phyloP scores from a whole-genome alignment of 352 stramenopile genomes.

The Phytopythium oedochilum region DNA sequence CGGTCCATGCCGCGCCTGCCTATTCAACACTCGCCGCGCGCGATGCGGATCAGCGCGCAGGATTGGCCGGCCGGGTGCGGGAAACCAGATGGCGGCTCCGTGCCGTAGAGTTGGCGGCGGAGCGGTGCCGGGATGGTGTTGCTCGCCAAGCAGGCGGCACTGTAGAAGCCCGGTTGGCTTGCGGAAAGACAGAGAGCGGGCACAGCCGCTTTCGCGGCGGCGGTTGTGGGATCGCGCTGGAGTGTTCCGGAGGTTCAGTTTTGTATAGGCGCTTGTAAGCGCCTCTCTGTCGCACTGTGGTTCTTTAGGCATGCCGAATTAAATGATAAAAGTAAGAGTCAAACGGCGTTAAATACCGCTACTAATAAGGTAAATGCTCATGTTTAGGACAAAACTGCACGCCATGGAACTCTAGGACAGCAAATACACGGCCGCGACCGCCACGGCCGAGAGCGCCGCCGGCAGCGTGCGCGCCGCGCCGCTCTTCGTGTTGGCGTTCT shows the following conservation, averaged over 20 bases:
- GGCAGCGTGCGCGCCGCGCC: conserved; percentile 6
- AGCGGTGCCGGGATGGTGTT: not conserved
- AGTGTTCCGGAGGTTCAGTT: not conserved
- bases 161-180: not conserved
- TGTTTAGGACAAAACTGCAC: not conserved
- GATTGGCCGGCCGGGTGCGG: too few relatives aligned
- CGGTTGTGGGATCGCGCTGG: not conserved
- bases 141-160: not conserved
- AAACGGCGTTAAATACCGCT: too few relatives aligned
- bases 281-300: too few relatives aligned
- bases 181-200: too few relatives aligned
- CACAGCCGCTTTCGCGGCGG: conserved; percentile 1
- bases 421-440: conserved; percentile 27
- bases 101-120: not conserved
- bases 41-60: too few relatives aligned
- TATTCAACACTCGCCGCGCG: too few relatives aligned
- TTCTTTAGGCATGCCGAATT: too few relatives aligned
- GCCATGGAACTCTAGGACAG: conserved; percentile 37
- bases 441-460: conserved; percentile 14
- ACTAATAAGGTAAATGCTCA: not conserved
- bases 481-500: conserved; percentile 38
- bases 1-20: not conserved
- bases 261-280: not conserved
- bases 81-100: conserved; percentile 16
- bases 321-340: too few relatives aligned